A percentile compares a stretch with the other conserved stretches of the same genome.
phyloP scores from a whole-genome alignment of 768 basidiomycete genomes.

The Trametes elegans region DNA sequence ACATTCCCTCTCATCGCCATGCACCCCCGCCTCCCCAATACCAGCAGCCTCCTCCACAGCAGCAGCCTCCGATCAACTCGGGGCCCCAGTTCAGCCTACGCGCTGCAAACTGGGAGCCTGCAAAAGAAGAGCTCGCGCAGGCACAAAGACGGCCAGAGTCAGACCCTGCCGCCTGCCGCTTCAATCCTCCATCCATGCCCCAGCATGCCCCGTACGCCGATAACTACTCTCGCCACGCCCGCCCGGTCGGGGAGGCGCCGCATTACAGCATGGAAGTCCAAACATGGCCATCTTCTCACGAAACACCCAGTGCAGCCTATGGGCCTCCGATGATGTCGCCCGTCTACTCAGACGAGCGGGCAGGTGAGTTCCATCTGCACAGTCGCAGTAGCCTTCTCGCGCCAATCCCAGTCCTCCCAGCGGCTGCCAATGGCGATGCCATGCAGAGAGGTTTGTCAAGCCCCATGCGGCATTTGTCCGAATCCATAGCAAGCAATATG shows the following conservation, averaged over 20 bases:
- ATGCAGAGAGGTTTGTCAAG: constrained; percentile 11
- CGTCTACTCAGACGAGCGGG: constrained; percentile 58
- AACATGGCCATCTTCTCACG: constrained; percentile 34
- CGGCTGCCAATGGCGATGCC: constrained; percentile 4
- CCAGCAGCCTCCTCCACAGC: constrained; percentile 13
- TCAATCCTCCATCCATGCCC: constrained; percentile 31
- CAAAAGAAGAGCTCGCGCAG: constrained; percentile 37
- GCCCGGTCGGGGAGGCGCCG: constrained; percentile 23
- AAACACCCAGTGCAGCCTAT: constrained; percentile 39
- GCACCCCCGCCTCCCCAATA: constrained; percentile 8
- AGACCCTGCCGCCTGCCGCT: constrained; percentile 34
- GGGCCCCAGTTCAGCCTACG: constrained; percentile 48
- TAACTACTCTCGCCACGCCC: constrained; percentile 19
- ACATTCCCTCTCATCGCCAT: constrained; percentile 27
- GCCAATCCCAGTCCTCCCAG: constrained; percentile 1
- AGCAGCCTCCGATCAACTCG: constrained; percentile 17
- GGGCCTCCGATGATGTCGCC: constrained; percentile 42
- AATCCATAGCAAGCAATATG: not conserved
- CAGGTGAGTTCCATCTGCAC: constrained; percentile 39
- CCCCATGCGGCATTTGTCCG: not conserved
- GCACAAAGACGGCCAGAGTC: constrained; percentile 35
- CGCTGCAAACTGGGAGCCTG: constrained; percentile 57
- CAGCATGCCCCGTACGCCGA: constrained; percentile 28
- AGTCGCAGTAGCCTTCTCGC: constrained; percentile 4
- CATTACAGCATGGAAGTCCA: constrained; percentile 27